Evolutionary conservation across 208 protist species (phyloP).

Genomic region (Angomonas deanei): DNA sequence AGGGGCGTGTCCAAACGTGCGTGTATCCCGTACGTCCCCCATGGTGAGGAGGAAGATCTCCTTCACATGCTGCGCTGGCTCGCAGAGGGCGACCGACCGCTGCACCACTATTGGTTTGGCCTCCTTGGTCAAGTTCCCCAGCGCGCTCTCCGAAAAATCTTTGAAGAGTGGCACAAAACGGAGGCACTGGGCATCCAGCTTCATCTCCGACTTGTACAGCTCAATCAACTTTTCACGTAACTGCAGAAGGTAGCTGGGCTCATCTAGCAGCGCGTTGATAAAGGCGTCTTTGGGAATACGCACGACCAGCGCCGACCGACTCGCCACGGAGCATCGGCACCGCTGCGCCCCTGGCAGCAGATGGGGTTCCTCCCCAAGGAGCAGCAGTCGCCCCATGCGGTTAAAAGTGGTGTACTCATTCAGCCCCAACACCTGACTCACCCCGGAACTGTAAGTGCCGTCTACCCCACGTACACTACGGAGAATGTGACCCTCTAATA

Average conservation of each 20-base stretch:
- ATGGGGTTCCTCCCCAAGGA: constrained; percentile 84
- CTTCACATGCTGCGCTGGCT: constrained; percentile 61
- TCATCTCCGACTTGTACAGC: constrained; percentile 49
- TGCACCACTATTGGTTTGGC: constrained; percentile 44
- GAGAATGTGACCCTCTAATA: constrained; percentile 68
- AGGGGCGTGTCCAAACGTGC: constrained; percentile 45
- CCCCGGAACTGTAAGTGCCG: constrained; percentile 32
- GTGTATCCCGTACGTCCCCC: constrained; percentile 65
- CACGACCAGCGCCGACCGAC: constrained; percentile 65
- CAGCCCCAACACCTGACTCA: constrained; percentile 41
- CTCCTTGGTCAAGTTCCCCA: neutral
- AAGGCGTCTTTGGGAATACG: constrained; percentile 62
- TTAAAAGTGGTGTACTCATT: constrained; percentile 53
- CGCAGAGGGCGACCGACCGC: constrained; percentile 61
- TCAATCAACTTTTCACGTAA: constrained; percentile 58
- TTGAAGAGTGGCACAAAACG: constrained; percentile 54
- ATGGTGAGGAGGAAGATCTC: constrained; percentile 69
- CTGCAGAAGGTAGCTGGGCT: constrained; percentile 52
- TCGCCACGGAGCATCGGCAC: constrained; percentile 71
- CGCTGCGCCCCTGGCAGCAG: constrained; percentile 62
- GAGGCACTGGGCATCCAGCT: constrained; percentile 55
- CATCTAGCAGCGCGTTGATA: constrained; percentile 76
- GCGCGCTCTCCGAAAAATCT: constrained; percentile 22
- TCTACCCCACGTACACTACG: constrained; percentile 34
- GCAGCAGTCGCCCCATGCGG: constrained; percentile 54